phyloP scores from a whole-genome alignment of 2,329 filamentous ascomycete species.

The Cercospora berteroae region DNA sequence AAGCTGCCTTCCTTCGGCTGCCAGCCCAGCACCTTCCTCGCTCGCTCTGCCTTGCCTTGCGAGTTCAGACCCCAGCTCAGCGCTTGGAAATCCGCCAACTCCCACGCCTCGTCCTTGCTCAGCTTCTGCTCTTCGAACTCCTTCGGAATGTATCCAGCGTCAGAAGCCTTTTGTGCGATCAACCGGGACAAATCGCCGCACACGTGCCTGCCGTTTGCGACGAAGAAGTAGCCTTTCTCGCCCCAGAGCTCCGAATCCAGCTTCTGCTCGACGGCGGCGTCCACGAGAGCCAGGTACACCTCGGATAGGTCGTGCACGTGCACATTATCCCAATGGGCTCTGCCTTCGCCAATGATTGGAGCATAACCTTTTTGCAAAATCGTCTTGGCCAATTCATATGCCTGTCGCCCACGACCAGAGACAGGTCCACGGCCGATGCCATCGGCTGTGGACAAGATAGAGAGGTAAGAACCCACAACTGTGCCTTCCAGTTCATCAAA shows the following conservation, averaged over 20 bases:
- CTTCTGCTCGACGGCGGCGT: constrained; percentile 33
- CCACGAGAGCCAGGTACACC: constrained; percentile 54
- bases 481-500: too few relatives aligned
- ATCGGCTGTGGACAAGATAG: too few relatives aligned
- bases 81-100: constrained; percentile 50
- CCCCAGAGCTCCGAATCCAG: constrained; percentile 54
- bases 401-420: constrained; percentile 57
- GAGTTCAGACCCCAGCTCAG: constrained; percentile 63
- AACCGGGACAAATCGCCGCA: constrained; percentile 49
- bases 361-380: constrained; percentile 55
- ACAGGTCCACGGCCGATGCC: constrained; percentile 56
- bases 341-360: constrained; percentile 58
- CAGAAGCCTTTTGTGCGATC: constrained; percentile 26
- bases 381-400: constrained; percentile 54
- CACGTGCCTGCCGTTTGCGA: constrained; percentile 59
- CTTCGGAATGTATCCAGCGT: constrained; percentile 47
- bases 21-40: constrained; percentile 61
- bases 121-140: constrained; percentile 56
- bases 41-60: constrained; percentile 55
- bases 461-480: too few relatives aligned
- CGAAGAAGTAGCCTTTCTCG: constrained; percentile 64
- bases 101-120: constrained; percentile 49
- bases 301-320: constrained; percentile 60
- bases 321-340: constrained; percentile 56
- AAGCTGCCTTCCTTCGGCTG: constrained; percentile 45